phyloP scores from a whole-genome alignment of 768 basidiomycete species.

The Sarcomyxa edulis region DNA sequence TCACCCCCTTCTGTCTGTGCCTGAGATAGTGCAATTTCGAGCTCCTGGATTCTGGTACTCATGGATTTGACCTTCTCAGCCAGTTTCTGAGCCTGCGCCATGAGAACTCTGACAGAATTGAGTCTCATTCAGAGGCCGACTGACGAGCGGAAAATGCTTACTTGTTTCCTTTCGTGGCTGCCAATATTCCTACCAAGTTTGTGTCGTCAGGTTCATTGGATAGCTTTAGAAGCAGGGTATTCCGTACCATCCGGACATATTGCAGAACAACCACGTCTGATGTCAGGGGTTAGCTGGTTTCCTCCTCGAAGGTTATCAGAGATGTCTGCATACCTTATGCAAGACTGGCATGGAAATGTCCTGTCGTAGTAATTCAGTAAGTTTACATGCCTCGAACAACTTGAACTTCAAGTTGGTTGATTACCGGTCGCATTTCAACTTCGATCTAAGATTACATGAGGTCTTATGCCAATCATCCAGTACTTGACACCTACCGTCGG shows the following conservation, averaged over 20 bases:
- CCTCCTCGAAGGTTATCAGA: background rate
- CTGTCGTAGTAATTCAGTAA: constrained; percentile 16
- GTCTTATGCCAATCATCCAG: constrained; percentile 1
- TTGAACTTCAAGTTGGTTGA: background rate
- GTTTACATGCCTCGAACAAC: background rate
- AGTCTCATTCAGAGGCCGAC: background rate
- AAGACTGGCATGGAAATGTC: constrained; percentile 50
- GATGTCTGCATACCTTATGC: constrained; percentile 26
- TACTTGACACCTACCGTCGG: constrained; percentile 29
- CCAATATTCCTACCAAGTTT: constrained; percentile 31
- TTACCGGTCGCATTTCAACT: constrained; percentile 49
- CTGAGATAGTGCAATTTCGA: constrained; percentile 35
- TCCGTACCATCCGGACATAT: constrained; percentile 46
- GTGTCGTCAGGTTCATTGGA: constrained; percentile 3
- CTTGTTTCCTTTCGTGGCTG: constrained; percentile 57
- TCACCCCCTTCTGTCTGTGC: constrained; percentile 13
- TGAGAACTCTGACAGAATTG: constrained; percentile 33
- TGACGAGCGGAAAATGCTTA: constrained; percentile 15
- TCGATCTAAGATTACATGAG: constrained; percentile 29
- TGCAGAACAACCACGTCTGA: constrained; percentile 42
- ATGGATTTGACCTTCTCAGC: constrained; percentile 41
- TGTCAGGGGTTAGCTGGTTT: background rate
- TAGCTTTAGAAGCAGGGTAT: background rate
- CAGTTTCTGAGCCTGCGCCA: constrained; percentile 43
- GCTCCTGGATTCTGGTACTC: constrained; percentile 35